Conservation (phyloP, 2,329 filamentous ascomycete species). For the Plectosphaerella cucumerina region DNA sequence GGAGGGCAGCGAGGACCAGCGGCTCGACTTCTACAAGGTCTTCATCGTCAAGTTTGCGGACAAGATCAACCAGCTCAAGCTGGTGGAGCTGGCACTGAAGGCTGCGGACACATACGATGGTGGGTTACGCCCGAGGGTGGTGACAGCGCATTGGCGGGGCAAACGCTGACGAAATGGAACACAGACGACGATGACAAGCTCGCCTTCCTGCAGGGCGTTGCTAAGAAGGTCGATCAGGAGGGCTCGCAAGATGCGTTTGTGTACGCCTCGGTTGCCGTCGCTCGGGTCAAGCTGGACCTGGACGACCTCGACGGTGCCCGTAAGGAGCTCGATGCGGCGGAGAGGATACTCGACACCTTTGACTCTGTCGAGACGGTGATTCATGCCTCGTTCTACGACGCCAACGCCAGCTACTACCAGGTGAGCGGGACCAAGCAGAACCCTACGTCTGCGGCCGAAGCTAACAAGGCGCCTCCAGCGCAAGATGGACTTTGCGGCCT, state of each 20-base stretch:
- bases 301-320: slow-evolving; percentile 77
- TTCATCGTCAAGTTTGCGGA: slow-evolving; percentile 96
- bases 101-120: slow-evolving; percentile 81
- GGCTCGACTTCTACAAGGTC: slow-evolving; percentile 85
- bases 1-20: slow-evolving; percentile 74
- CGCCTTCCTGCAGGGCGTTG: slow-evolving; percentile 76
- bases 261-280: slow-evolving; percentile 87
- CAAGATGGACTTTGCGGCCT: slow-evolving; percentile 89
- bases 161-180: slow-evolving; percentile 5
- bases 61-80: slow-evolving; percentile 98
- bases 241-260: slow-evolving; percentile 94
- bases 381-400: slow-evolving; percentile 93
- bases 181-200: slow-evolving; percentile 84
- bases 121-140: slow-evolving; percentile 28
- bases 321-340: slow-evolving; percentile 80
- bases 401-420: slow-evolving; percentile 93
- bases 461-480: slow-evolving; percentile 29
- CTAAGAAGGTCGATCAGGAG: slow-evolving; percentile 84
- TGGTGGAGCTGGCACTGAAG: slow-evolving; percentile 84
- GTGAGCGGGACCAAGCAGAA: slow-evolving; percentile 32
- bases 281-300: slow-evolving; percentile 79
- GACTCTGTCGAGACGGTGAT: slow-evolving; percentile 95
- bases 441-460: slow-evolving; percentile 4
- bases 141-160: neutral
- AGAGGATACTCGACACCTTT: slow-evolving; percentile 84